phyloP scores from a whole-genome alignment of 768 basidiomycete species.

The Mrakia frigida region DNA sequence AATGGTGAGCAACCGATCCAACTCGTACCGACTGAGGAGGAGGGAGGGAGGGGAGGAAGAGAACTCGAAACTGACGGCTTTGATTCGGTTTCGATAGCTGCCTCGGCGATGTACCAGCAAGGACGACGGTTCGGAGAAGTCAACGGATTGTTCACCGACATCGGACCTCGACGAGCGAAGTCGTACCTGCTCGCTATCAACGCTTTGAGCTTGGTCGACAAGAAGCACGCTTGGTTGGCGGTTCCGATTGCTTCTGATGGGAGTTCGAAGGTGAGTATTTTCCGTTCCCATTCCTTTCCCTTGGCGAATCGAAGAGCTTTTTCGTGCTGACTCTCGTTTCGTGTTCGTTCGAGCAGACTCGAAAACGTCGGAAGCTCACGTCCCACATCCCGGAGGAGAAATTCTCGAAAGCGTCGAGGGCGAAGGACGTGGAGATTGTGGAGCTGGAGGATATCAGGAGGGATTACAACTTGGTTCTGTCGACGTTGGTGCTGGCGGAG shows the following conservation, averaged over 20 bases:
- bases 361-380: slow-evolving; percentile 66
- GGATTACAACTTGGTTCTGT: slow-evolving; percentile 61
- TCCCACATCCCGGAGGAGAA: slow-evolving; percentile 72
- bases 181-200: slow-evolving; percentile 78
- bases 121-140: slow-evolving; percentile 66
- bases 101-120: slow-evolving; percentile 86
- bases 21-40: no score
- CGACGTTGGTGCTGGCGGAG: slow-evolving; percentile 68
- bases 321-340: neutral
- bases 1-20: no score
- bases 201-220: slow-evolving; percentile 73
- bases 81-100: slow-evolving; percentile 54
- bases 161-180: slow-evolving; percentile 67
- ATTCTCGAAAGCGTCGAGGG: slow-evolving; percentile 51
- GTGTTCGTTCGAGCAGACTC: slow-evolving; percentile 48
- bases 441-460: slow-evolving; percentile 58
- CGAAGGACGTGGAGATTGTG: slow-evolving; percentile 69
- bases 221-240: slow-evolving; percentile 75
- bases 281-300: neutral
- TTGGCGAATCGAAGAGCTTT: no score
- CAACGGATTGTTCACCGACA: slow-evolving; percentile 47
- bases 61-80: neutral
- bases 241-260: slow-evolving; percentile 52
- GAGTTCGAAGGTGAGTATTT: neutral
- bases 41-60: neutral